A percentile compares a stretch with the other conserved stretches of the same genome.
Conservation (phyloP, 2,329 filamentous ascomycete genomes). For the Cercospora sp. region DNA sequence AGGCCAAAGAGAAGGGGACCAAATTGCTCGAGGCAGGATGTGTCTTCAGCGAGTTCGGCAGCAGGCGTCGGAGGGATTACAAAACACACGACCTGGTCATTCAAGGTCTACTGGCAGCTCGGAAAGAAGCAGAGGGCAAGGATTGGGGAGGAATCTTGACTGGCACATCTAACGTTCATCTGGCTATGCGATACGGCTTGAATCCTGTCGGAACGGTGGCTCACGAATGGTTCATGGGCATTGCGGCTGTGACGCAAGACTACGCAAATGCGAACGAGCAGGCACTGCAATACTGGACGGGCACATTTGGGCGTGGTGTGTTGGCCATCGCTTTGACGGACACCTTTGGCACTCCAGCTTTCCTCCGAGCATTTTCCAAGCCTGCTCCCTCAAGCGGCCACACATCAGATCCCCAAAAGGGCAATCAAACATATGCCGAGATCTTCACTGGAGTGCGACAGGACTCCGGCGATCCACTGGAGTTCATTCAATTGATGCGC, state of each 20-base stretch:
- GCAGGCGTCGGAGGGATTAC: conserved; percentile 84
- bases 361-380: conserved; percentile 79
- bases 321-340: conserved; percentile 84
- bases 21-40: conserved; percentile 79
- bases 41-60: conserved; percentile 91
- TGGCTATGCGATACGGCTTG: conserved; percentile 89
- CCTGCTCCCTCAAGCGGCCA: conserved; percentile 49
- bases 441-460: conserved; percentile 82
- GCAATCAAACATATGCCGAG: conserved; percentile 67
- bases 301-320: conserved; percentile 79
- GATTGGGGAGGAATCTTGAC: conserved; percentile 72
- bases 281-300: conserved; percentile 83
- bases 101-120: conserved; percentile 77
- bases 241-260: conserved; percentile 84
- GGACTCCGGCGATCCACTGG: conserved; percentile 81
- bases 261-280: conserved; percentile 83
- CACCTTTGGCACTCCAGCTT: conserved; percentile 90
- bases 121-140: conserved; percentile 63
- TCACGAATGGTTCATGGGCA: conserved; percentile 99
- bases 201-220: conserved; percentile 85
- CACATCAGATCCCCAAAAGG: conserved; percentile 22
- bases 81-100: conserved; percentile 93
- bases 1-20: conserved; percentile 78
- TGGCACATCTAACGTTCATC: conserved; percentile 94
- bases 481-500: conserved; percentile 76